These are phyloP conservation scores for Aurifilum marmelostoma DNA, from an alignment of 2,329 filamentous ascomycete genomes.

Conservation along the genomic window DNA sequence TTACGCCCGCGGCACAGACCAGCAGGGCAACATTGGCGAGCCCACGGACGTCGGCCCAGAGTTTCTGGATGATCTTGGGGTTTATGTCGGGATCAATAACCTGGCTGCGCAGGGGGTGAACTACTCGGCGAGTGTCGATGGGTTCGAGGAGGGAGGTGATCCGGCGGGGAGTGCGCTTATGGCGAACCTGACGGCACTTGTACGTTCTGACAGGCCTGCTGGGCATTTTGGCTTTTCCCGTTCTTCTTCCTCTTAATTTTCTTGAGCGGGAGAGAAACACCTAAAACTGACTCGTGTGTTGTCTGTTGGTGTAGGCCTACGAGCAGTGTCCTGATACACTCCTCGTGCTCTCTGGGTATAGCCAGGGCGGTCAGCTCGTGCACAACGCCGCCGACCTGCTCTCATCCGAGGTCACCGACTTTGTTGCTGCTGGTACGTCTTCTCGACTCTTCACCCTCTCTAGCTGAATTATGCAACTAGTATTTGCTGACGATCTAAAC, in stretches of 20 bases:
- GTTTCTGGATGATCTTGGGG: constrained; percentile 32
- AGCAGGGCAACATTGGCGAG: constrained; percentile 27
- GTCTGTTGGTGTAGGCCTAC: constrained; percentile 16
- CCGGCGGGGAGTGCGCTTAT: constrained; percentile 28
- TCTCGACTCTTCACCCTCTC: neutral
- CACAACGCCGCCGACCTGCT: constrained; percentile 35
- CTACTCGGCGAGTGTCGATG: constrained; percentile 33
- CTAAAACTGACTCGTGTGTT: neutral
- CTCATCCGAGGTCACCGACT: constrained; percentile 28
- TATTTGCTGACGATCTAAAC: neutral
- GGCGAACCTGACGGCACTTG: constrained; percentile 23
- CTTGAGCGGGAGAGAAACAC: neutral
- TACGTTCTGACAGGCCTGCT: neutral
- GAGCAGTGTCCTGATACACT: constrained; percentile 44
- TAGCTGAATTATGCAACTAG: neutral
- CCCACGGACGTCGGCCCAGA: constrained; percentile 33
- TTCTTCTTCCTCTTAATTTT: too few relatives aligned
- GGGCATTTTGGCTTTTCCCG: too few relatives aligned
- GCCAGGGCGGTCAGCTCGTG: constrained; percentile 38
- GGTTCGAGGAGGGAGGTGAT: constrained; percentile 35
- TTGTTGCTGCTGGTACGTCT: constrained; percentile 28
- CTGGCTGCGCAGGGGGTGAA: constrained; percentile 36
- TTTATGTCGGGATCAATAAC: constrained; percentile 25
- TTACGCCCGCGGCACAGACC: constrained; percentile 26
- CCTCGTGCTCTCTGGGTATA: constrained; percentile 47